These are phyloP conservation scores for Tagetes erecta DNA, from an alignment of 129 eudicot genomes.

Conservation along the genomic window DNA sequence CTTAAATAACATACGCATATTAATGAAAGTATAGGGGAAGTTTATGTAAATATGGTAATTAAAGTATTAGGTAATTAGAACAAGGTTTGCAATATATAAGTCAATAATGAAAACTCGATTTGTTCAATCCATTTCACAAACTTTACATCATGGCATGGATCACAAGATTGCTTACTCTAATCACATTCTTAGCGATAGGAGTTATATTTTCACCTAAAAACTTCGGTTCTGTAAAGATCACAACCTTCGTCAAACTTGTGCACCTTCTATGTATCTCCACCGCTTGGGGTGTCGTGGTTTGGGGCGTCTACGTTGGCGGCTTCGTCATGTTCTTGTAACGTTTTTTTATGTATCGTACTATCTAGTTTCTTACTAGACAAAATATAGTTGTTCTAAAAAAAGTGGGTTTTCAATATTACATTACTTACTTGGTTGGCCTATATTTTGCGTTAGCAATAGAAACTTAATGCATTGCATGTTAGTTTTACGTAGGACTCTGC, in stretches of 20 bases:
- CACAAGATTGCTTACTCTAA: conserved; percentile 66
- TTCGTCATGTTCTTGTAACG: conserved; percentile 94
- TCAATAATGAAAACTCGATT: neutral
- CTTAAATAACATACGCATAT: too few relatives aligned
- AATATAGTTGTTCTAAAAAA: neutral
- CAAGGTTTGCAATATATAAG: too few relatives aligned
- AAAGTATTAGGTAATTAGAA: too few relatives aligned
- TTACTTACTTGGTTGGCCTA: neutral
- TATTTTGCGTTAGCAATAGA: neutral
- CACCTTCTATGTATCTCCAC: conserved; percentile 89
- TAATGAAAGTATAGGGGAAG: too few relatives aligned
- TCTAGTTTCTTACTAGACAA: neutral
- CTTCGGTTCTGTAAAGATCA: conserved; percentile 64
- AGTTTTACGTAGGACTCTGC: conserved; percentile 56
- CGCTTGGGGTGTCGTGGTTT: conserved; percentile 94
- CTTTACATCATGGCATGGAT: conserved; percentile 61
- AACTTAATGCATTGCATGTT: neutral
- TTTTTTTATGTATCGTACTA: neutral
- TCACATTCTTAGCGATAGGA: conserved; percentile 78
- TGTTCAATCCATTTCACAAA: neutral
- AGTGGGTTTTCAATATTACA: neutral
- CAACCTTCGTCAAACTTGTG: conserved; percentile 59
- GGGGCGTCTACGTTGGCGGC: conserved; percentile 99
- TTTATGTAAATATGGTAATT: too few relatives aligned
- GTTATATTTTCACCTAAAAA: conserved; percentile 84